Evolutionary conservation across 129 eudicot species (phyloP).

Genomic region (Chrysanthemum makinoi): DNA sequence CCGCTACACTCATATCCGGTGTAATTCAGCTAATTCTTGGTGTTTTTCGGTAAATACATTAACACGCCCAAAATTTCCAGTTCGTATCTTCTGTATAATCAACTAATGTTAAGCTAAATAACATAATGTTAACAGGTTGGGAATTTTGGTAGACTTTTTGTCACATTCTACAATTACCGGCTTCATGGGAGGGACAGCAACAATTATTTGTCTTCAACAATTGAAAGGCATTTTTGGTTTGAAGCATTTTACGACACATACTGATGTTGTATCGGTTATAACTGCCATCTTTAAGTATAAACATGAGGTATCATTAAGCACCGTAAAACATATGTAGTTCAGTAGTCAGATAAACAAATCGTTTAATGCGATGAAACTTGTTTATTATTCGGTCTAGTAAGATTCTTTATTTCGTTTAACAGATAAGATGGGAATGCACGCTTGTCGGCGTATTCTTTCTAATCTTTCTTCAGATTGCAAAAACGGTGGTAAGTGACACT

Average conservation of each 20-base stretch:
- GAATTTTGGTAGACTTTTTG: constrained; percentile 82
- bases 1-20: constrained; percentile 79
- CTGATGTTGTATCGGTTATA: constrained; percentile 58
- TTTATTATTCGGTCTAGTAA: neutral
- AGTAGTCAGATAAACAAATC: neutral
- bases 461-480: constrained; percentile 58
- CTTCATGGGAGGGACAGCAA: constrained; percentile 95
- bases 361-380: neutral
- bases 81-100: neutral
- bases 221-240: constrained; percentile 77
- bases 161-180: constrained; percentile 91
- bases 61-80: neutral
- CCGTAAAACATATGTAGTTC: neutral
- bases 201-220: constrained; percentile 71
- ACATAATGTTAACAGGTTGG: constrained; percentile 42
- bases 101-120: neutral
- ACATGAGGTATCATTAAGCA: constrained; percentile 48
- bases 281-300: constrained; percentile 44
- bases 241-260: constrained; percentile 64
- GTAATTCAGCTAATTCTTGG: constrained; percentile 64
- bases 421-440: constrained; percentile 79
- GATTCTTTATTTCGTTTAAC: constrained; percentile 10
- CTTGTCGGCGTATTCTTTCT: constrained; percentile 61
- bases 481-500: constrained; percentile 56
- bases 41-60: constrained; percentile 53